A percentile compares a stretch with the other conserved stretches of the same genome.
Evolutionary conservation across 352 stramenopile genomes (phyloP).

Genomic region (Phytophthora brassicae): DNA sequence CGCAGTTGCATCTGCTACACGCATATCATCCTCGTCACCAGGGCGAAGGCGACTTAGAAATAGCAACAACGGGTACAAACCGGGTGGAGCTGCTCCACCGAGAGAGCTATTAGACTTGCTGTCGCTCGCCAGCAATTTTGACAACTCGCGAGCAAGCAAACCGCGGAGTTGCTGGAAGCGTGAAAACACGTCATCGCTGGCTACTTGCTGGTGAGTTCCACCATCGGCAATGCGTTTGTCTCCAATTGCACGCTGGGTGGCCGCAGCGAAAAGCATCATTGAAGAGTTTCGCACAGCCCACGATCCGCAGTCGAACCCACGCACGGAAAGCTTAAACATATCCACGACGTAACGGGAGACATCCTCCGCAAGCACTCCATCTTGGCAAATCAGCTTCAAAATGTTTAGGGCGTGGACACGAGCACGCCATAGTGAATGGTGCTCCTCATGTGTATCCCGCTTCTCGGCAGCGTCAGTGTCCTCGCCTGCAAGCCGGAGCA

Average conservation of each 20-base stretch:
- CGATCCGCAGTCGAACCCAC: slow-evolving; percentile 80
- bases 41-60: slow-evolving; percentile 78
- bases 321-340: slow-evolving; percentile 84
- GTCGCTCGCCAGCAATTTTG: slow-evolving; percentile 34
- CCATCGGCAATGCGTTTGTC: slow-evolving; percentile 86
- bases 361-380: slow-evolving; percentile 85
- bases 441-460: slow-evolving; percentile 35
- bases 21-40: slow-evolving; percentile 52
- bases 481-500: slow-evolving; percentile 64
- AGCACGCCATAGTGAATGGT: slow-evolving; percentile 69
- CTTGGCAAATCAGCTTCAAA: slow-evolving; percentile 88
- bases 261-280: slow-evolving; percentile 91
- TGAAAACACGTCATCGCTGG: slow-evolving; percentile 75
- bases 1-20: slow-evolving; percentile 15
- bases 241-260: slow-evolving; percentile 75
- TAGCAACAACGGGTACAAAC: slow-evolving; percentile 77
- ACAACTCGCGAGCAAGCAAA: slow-evolving; percentile 65
- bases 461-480: slow-evolving; percentile 54
- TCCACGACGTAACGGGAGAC: slow-evolving; percentile 78
- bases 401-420: slow-evolving; percentile 90
- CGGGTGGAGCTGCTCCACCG: slow-evolving; percentile 44
- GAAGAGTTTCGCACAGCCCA: slow-evolving; percentile 91
- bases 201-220: slow-evolving; percentile 57
- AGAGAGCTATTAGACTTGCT: slow-evolving; percentile 18
- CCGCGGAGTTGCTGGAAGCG: slow-evolving; percentile 69